Evolutionary conservation across 108 stramenopile genomes (phyloP).

Genomic region (Aureococcus anophagefferens): DNA sequence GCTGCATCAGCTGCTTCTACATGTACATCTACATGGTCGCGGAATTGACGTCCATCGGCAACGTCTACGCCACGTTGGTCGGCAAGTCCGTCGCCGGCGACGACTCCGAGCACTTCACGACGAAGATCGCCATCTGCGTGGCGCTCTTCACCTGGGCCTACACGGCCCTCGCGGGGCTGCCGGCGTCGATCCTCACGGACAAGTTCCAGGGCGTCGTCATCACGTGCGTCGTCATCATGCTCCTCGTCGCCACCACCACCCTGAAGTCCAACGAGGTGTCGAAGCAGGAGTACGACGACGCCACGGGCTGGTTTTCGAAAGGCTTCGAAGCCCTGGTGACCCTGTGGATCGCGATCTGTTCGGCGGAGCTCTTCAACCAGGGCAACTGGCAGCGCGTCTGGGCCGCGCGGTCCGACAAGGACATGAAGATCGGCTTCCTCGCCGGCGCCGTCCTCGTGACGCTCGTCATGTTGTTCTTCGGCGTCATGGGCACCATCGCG

Average conservation of each 20-base stretch:
- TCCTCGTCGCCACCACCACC: conserved; percentile 47
- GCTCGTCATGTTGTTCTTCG: conserved; percentile 69
- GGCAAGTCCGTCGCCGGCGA: conserved; percentile 19
- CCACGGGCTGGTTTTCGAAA: conserved; percentile 53
- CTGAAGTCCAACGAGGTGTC: conserved; percentile 46
- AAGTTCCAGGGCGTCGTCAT: conserved; percentile 61
- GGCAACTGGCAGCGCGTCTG: conserved; percentile 50
- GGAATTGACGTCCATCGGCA: conserved; percentile 59
- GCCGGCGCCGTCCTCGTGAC: conserved; percentile 48
- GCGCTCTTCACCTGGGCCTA: conserved; percentile 56
- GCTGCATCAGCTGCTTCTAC: conserved; percentile 52
- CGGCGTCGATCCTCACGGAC: conserved; percentile 61
- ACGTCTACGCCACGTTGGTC: conserved; percentile 47
- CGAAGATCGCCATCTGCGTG: conserved; percentile 42
- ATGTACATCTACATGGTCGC: conserved; percentile 70
- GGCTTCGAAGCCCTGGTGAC: conserved; percentile 56
- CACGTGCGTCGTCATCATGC: conserved; percentile 45
- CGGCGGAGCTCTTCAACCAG: conserved; percentile 68
- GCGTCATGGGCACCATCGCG: conserved; percentile 68
- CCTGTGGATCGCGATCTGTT: conserved; percentile 51
- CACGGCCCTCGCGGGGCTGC: conserved; percentile 54
- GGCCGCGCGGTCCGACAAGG: conserved; percentile 50
- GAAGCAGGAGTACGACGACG: conserved; percentile 47
- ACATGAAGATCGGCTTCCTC: conserved; percentile 50
- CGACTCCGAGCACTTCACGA: conserved; percentile 25